Base-by-base conservation (phyloP, 306 rosid species). In the Inga oerstediana region DNA sequence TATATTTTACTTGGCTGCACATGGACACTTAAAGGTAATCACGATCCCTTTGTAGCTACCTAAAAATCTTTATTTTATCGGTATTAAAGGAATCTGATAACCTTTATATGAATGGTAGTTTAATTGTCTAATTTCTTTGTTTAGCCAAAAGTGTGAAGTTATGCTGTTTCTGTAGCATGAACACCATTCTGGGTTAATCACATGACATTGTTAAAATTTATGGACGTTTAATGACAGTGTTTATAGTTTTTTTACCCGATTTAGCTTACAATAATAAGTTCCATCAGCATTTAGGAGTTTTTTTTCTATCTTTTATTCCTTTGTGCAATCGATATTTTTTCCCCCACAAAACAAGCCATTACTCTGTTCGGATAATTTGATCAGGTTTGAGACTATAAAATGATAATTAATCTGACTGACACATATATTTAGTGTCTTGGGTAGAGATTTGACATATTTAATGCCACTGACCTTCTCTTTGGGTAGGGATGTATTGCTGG, bases 401-500 rank as follows among this genome's bases (percentile, higher is more conserved):
- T 32, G 43, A 32, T 32, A 15, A 15, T 32, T 34, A 2, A 15
- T 65, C 41, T 32, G 43, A 65, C 10, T 15, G 71, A 15, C n/a
- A 71, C 16, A 27, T 24, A 49, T 51, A 49, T 51, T 44, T 4
- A 12, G 13, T 39, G n/a, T 77, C 19, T 69, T 45, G 59, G 52
- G 52, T 1, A 37, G 58, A 58, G 45, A 49, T 65, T 74, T 73
- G 58, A 81, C 67, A 84, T 79, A 32, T 46, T 30, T 30, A 70
- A 64, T 73, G 69, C 34, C 44, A 32, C 78, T 79, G 37, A 84
- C 41, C 5, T 74, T 81, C 32, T 79, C 41, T 49, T 51, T 72
- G 67, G 81, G 54, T 82, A 93, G 98, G 99, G 99, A 72, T 82
- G 81, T 81, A 16, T 89, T 74, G 84, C 90, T 73, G 98, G 99